Conservation (phyloP, 2,329 filamentous ascomycete species). For the Beauveria medogensis region DNA sequence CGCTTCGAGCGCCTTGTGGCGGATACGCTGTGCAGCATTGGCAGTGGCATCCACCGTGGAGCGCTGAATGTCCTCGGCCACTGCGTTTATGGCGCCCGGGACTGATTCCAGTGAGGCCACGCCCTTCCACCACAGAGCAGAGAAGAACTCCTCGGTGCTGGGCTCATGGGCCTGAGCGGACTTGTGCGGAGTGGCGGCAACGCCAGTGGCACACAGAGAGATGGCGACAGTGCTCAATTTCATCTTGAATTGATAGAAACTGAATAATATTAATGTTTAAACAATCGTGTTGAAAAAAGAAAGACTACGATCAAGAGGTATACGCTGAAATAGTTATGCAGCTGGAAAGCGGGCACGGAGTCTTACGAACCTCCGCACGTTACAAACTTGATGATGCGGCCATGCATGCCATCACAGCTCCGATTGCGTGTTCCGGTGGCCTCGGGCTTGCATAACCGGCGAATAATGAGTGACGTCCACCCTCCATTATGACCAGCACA, state of each 20-base stretch:
- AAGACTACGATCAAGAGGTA: neutral
- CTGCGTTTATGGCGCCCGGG: neutral
- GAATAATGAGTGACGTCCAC: neutral
- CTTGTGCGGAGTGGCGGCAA: neutral
- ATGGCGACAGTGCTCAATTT: slow-evolving; percentile 1
- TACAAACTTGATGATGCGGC: slow-evolving; percentile 6
- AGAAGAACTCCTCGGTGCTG: neutral
- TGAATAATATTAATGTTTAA: neutral
- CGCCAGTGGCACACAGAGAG: slow-evolving; percentile 1
- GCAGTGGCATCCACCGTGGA: slow-evolving; percentile 3
- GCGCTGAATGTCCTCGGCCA: slow-evolving; percentile 6
- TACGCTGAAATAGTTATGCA: neutral
- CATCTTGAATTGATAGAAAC: neutral
- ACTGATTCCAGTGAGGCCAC: neutral
- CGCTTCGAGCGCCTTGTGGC: slow-evolving; percentile 5
- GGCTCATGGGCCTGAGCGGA: neutral
- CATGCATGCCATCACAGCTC: slow-evolving; percentile 1
- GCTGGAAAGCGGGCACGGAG: neutral
- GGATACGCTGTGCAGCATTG: slow-evolving; percentile 6
- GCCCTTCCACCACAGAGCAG: neutral
- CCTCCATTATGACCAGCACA: neutral
- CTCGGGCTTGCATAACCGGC: neutral
- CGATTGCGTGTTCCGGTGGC: neutral
- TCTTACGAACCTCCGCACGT: neutral
- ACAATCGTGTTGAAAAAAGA: neutral